Conservation (phyloP, 2,329 filamentous ascomycete genomes). For the Scolecobasidium constrictum region DNA sequence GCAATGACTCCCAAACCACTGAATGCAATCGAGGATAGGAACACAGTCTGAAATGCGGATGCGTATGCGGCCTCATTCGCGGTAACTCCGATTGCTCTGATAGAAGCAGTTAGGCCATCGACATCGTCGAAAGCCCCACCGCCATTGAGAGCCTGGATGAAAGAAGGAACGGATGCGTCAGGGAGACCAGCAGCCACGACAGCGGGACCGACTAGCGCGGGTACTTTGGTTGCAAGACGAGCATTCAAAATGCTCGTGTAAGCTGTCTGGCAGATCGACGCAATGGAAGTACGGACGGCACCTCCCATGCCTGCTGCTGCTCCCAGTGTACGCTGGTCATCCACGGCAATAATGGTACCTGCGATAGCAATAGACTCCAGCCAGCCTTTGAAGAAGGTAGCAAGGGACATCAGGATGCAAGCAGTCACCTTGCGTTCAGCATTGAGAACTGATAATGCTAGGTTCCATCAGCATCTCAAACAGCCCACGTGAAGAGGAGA, state of each 20-base stretch:
- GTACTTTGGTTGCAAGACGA: constrained; percentile 25
- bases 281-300: constrained; percentile 30
- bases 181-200: constrained; percentile 27
- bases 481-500: no score
- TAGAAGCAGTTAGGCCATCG: constrained; percentile 20
- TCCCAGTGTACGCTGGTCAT: constrained; percentile 27
- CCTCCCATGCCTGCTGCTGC: constrained; percentile 29
- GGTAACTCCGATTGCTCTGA: constrained; percentile 20
- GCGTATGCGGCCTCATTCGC: constrained; percentile 26
- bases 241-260: constrained; percentile 28
- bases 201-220: constrained; percentile 23
- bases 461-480: no score
- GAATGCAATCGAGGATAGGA: constrained; percentile 28
- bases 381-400: constrained; percentile 20
- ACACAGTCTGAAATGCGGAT: constrained; percentile 31
- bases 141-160: constrained; percentile 22
- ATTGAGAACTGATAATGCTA: no score
- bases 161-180: constrained; percentile 19
- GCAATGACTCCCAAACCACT: constrained; percentile 25
- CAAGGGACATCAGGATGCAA: constrained; percentile 16
- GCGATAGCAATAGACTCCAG: constrained; percentile 18
- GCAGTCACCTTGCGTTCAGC: constrained; percentile 15
- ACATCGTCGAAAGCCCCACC: constrained; percentile 19
- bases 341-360: constrained; percentile 24
- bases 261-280: constrained; percentile 26